Base-by-base conservation (phyloP, 768 basidiomycete species). In the Wakefieldia striispora region DNA sequence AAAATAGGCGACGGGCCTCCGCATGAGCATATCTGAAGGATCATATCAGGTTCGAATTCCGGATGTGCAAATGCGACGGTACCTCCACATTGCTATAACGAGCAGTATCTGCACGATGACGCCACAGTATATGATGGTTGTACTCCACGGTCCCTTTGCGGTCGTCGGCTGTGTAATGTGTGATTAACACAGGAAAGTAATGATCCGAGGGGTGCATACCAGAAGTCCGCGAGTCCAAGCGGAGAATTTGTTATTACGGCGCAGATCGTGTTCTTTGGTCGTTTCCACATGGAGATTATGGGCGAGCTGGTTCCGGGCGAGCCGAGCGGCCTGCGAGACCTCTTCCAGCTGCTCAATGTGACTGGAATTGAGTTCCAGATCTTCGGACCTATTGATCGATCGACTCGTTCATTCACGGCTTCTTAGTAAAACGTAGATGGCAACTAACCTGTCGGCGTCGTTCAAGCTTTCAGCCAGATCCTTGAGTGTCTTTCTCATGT, bases 61-160 rank as follows among this genome's bases (percentile, higher is more conserved):
- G 19, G 26, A 6, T 42, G 49, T 44, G 34, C 19, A 27, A 29
- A 40, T 14, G 33, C 45, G n/a, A 59, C 75, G 11, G 37, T 63
- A 87, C 86, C 78, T 77, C 66, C 82, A 85, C 75, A 86, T 77
- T 16, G 76, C 50, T 45, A 78, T 54, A 29, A 76, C 49, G 21
- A 85, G 38, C 0, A 79, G 16, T 8, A 80, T 19, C 51, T 86
- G 83, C 4, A 78, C 37, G 36, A 73, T 23, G 37, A 78, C 52
- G 6, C 54, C 55, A 59, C 69, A 74, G 23, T 70, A 67, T 10
- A 72, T 49, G 61, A 72, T 66, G 21, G 57, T 60, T 47, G 60
- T 67, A 58, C 52, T 59, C 62, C 58, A 61, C 13, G 52, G 29
- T 33, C 49, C 58, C 40, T 47, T 59, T 45, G 47, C 49, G 31